Percentiles rank a stretch among this genome's conserved stretches.
Evolutionary conservation across 352 stramenopile species (phyloP).

Genomic region (Globisporangium nodosum): DNA sequence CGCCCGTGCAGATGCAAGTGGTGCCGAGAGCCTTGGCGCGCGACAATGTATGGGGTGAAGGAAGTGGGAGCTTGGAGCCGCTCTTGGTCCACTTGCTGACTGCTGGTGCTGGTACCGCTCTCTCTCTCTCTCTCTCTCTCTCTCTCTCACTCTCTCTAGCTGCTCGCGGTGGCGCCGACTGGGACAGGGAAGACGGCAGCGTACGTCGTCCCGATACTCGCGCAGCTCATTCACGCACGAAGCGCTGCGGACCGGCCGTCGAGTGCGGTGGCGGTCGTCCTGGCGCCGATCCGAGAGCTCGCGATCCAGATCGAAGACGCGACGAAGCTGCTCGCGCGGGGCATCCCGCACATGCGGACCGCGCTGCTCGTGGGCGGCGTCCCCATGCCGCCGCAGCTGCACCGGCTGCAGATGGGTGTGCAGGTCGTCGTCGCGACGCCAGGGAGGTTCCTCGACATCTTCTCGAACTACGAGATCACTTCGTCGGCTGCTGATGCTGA

Average conservation of each 20-base stretch:
- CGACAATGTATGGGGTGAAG: constrained; percentile 24
- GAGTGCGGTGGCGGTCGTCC: constrained; percentile 28
- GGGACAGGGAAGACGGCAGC: constrained; percentile 68
- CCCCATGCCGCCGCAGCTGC: constrained; percentile 57
- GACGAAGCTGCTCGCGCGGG: constrained; percentile 46
- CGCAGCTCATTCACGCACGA: constrained; percentile 22
- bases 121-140: background rate
- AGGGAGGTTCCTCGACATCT: constrained; percentile 51
- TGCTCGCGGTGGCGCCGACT: constrained; percentile 55
- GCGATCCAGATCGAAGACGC: constrained; percentile 69
- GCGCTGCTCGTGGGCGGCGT: constrained; percentile 60
- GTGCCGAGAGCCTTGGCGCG: constrained; percentile 43
- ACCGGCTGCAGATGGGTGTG: constrained; percentile 49
- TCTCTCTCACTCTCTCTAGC: constrained; percentile 13
- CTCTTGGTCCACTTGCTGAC: background rate
- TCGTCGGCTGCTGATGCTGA: background rate
- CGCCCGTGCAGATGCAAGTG: constrained; percentile 74
- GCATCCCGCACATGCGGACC: constrained; percentile 59
- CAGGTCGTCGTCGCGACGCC: constrained; percentile 67
- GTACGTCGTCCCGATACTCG: constrained; percentile 53
- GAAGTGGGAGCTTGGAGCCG: background rate
- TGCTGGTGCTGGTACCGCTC: background rate
- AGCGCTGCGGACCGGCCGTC: background rate
- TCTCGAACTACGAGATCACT: constrained; percentile 8
- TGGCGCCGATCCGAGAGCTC: constrained; percentile 66